phyloP scores from a whole-genome alignment of 768 basidiomycete species.

The Rhodocollybia butyracea region DNA sequence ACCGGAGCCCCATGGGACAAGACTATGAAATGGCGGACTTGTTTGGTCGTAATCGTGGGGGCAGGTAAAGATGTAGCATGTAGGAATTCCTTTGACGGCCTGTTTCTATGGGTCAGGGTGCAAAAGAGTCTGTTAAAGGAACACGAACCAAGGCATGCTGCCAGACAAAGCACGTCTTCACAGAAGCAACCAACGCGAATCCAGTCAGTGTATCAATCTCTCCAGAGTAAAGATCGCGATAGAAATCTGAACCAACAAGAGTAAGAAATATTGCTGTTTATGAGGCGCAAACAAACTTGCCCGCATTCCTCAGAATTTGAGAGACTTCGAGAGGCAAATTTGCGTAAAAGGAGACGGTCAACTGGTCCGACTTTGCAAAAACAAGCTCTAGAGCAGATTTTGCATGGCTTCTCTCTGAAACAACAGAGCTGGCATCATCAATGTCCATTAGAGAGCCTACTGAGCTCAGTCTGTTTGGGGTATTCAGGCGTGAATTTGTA shows the following conservation, averaged over 20 bases:
- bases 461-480: slow-evolving; percentile 40
- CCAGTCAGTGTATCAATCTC: slow-evolving; percentile 70
- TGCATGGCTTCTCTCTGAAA: slow-evolving; percentile 32
- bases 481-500: slow-evolving; percentile 38
- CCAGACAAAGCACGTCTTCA: slow-evolving; percentile 80
- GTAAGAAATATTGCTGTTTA: neutral
- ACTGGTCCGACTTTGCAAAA: slow-evolving; percentile 73
- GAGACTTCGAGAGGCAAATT: slow-evolving; percentile 71
- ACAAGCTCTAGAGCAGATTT: slow-evolving; percentile 38
- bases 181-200: slow-evolving; percentile 70
- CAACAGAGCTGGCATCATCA: slow-evolving; percentile 45
- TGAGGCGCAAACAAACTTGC: slow-evolving; percentile 38
- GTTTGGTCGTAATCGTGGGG: slow-evolving; percentile 43
- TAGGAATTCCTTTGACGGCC: slow-evolving; percentile 68
- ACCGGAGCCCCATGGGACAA: slow-evolving; percentile 62
- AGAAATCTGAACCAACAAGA: slow-evolving; percentile 49
- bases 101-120: slow-evolving; percentile 16
- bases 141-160: slow-evolving; percentile 63
- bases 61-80: slow-evolving; percentile 80
- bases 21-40: slow-evolving; percentile 50
- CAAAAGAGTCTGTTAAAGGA: neutral
- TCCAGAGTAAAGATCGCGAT: slow-evolving; percentile 63
- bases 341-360: slow-evolving; percentile 65
- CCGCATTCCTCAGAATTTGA: slow-evolving; percentile 65
- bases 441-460: slow-evolving; percentile 63